These are phyloP conservation scores for Claviceps sp. DNA, from an alignment of 2,329 filamentous ascomycete species.

Conservation along the genomic window DNA sequence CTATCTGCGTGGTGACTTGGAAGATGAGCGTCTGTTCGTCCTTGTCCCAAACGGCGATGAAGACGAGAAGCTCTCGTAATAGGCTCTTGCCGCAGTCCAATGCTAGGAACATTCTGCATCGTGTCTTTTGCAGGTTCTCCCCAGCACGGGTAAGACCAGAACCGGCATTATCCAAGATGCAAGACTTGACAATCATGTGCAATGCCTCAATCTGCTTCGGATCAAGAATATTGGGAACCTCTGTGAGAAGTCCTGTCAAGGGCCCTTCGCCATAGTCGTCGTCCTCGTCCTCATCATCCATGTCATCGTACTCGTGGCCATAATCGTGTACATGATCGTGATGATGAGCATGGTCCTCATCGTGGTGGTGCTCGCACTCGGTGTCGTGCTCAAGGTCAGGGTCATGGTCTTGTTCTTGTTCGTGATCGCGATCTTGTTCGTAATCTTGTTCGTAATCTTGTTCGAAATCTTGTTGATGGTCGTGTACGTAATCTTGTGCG, in stretches of 20 bases:
- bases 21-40: slow-evolving; percentile 89
- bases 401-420: slow-evolving; percentile 59
- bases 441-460: slow-evolving; percentile 24
- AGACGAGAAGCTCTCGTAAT: slow-evolving; percentile 80
- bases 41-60: slow-evolving; percentile 94
- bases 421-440: slow-evolving; percentile 35
- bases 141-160: slow-evolving; percentile 52
- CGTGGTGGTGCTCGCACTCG: slow-evolving; percentile 18
- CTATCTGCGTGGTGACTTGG: slow-evolving; percentile 91
- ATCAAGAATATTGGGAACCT: slow-evolving; percentile 86
- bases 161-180: slow-evolving; percentile 72
- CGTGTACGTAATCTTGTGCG: slow-evolving; percentile 20
- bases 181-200: slow-evolving; percentile 95
- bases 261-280: slow-evolving; percentile 70
- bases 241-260: slow-evolving; percentile 72
- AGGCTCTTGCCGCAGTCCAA: slow-evolving; percentile 85
- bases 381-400: slow-evolving; percentile 48
- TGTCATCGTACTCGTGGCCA: slow-evolving; percentile 35
- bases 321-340: slow-evolving; percentile 25
- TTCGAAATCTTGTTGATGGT: slow-evolving; percentile 21
- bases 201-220: slow-evolving; percentile 92
- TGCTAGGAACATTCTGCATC: slow-evolving; percentile 80
- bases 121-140: slow-evolving; percentile 78
- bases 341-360: slow-evolving; percentile 22
- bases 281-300: slow-evolving; percentile 59